Evolutionary conservation across 805 yeast species (phyloP).

Genomic region (Wickerhamiella lipophila): DNA sequence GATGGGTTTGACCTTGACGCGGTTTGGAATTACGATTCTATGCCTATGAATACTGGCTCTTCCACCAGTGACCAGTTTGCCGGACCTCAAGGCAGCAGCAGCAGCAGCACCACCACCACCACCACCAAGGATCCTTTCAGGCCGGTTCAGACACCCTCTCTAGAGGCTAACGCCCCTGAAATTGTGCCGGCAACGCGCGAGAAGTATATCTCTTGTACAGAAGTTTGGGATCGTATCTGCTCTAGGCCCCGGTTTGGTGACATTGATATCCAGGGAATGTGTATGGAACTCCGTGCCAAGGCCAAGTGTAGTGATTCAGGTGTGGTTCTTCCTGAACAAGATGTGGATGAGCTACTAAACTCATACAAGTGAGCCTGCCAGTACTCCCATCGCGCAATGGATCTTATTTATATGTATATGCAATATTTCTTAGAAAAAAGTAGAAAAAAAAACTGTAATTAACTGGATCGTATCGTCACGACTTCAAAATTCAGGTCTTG

Average conservation of each 20-base stretch:
- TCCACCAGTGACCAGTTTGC: too few relatives aligned
- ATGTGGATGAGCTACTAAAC: conserved; percentile 40
- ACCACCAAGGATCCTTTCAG: not conserved
- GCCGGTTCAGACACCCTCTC: not conserved
- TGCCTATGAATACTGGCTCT: not conserved
- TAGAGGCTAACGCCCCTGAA: conserved; percentile 16
- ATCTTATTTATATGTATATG: conserved; percentile 7
- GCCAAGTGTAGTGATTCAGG: conserved; percentile 94
- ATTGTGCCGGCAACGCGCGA: conserved; percentile 25
- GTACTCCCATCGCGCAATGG: not conserved
- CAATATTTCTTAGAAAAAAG: not conserved
- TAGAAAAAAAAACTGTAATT: not conserved
- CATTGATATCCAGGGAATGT: conserved; percentile 86
- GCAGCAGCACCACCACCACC: too few relatives aligned
- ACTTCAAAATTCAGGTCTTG: too few relatives aligned
- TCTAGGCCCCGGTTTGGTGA: conserved; percentile 89
- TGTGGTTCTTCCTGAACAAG: conserved; percentile 70
- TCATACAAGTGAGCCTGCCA: not conserved
- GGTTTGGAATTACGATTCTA: conserved; percentile 5
- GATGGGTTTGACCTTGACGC: conserved; percentile 12
- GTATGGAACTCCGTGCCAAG: conserved; percentile 75
- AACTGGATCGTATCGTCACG: too few relatives aligned
- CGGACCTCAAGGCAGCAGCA: too few relatives aligned
- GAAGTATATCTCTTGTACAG: conserved; percentile 57
- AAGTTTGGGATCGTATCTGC: conserved; percentile 92